Conservation (phyloP, 2,329 filamentous ascomycete species). For the Colletotrichum somersetense region DNA sequence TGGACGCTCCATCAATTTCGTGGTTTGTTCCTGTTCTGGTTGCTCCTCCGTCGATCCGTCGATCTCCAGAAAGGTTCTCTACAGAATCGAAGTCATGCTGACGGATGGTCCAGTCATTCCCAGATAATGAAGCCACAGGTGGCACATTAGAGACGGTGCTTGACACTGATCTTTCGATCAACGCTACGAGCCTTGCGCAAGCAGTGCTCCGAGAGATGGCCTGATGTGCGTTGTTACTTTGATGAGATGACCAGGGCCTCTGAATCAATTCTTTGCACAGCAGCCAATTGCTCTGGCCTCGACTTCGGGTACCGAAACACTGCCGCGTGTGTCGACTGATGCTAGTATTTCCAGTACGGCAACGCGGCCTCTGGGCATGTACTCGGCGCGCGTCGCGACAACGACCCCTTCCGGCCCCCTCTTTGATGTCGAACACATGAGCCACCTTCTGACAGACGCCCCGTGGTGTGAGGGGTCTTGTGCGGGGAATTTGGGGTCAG, state of each 20-base stretch:
- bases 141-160: neutral
- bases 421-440: neutral
- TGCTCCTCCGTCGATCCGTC: slow-evolving; percentile 5
- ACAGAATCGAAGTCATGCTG: neutral
- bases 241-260: neutral
- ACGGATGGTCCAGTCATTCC: neutral
- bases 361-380: neutral
- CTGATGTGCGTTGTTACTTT: neutral
- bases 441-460: neutral
- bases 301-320: neutral
- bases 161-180: neutral
- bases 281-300: neutral
- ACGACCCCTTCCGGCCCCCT: neutral
- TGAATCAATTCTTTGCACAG: neutral
- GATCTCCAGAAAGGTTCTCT: neutral
- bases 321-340: neutral
- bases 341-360: neutral
- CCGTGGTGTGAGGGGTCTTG: neutral
- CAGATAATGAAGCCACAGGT: neutral
- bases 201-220: neutral
- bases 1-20: slow-evolving; percentile 19
- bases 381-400: neutral
- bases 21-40: slow-evolving; percentile 1
- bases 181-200: neutral
- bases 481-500: slow-evolving; percentile 36